Evolutionary conservation across 2,329 filamentous ascomycete species (phyloP).

Genomic region (Pestalotiopsis sp.): DNA sequence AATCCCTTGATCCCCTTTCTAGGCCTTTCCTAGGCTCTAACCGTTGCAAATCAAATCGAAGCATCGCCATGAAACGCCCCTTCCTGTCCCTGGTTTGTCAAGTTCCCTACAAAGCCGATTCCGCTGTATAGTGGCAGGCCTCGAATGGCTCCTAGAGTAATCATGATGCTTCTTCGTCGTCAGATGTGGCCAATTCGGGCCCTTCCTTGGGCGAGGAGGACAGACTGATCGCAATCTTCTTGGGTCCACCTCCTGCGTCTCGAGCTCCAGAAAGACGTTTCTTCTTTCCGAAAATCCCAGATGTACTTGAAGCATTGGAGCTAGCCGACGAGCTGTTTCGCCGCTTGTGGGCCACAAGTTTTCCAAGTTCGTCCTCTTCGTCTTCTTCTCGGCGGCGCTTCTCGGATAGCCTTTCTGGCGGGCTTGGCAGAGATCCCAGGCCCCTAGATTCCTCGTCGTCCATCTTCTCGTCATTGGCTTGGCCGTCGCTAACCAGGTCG

Average conservation of each 20-base stretch:
- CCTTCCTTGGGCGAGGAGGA: slow-evolving; percentile 45
- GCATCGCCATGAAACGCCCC: slow-evolving; percentile 29
- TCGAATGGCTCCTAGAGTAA: neutral
- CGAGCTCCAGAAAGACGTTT: slow-evolving; percentile 45
- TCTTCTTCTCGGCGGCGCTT: slow-evolving; percentile 92
- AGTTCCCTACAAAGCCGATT: slow-evolving; percentile 20
- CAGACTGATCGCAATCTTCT: slow-evolving; percentile 63
- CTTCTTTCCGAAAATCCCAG: slow-evolving; percentile 46
- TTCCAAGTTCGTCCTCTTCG: slow-evolving; percentile 89
- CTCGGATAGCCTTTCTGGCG: slow-evolving; percentile 77
- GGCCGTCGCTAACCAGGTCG: neutral
- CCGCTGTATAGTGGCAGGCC: neutral
- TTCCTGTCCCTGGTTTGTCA: slow-evolving; percentile 27
- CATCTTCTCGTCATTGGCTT: slow-evolving; percentile 15
- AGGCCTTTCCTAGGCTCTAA: slow-evolving; percentile 22
- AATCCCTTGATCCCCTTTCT: slow-evolving; percentile 6
- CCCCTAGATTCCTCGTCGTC: slow-evolving; percentile 35
- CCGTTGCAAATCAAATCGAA: slow-evolving; percentile 23
- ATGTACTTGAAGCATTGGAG: slow-evolving; percentile 38
- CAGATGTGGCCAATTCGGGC: slow-evolving; percentile 17
- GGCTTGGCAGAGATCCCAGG: slow-evolving; percentile 52
- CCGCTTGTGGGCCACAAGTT: slow-evolving; percentile 70
- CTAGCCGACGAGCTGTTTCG: slow-evolving; percentile 60
- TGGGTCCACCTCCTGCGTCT: slow-evolving; percentile 44
- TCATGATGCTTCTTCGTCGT: slow-evolving; percentile 21